phyloP scores from a whole-genome alignment of 2,329 filamentous ascomycete genomes.

The Penicillium sp. region DNA sequence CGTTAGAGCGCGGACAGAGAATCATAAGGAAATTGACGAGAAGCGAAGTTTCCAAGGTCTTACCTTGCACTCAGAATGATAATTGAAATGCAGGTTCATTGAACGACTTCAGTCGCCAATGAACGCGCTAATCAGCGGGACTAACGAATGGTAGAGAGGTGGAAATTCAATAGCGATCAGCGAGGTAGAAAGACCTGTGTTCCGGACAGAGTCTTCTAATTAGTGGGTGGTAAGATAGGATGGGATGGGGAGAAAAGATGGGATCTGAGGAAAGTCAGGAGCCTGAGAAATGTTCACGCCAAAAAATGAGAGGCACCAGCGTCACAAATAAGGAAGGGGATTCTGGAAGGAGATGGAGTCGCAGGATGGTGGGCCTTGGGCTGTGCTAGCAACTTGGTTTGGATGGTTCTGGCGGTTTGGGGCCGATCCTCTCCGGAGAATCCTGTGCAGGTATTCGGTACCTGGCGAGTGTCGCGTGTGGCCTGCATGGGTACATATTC shows the following conservation, averaged over 20 bases:
- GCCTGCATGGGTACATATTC: not conserved
- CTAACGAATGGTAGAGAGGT: constrained; percentile 1
- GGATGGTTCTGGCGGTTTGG: constrained; percentile 10
- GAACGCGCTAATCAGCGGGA: constrained; percentile 68
- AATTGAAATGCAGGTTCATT: constrained; percentile 92
- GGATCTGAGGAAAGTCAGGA: constrained; percentile 4
- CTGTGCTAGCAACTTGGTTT: not conserved
- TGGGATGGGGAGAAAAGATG: not conserved
- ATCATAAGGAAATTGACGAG: not conserved
- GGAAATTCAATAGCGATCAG: not conserved
- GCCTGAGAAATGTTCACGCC: constrained; percentile 17
- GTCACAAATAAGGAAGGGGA: constrained; percentile 17
- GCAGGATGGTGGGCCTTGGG: constrained; percentile 21
- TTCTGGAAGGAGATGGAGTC: constrained; percentile 34
- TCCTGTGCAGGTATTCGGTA: constrained; percentile 22
- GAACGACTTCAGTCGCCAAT: constrained; percentile 86
- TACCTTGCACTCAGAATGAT: constrained; percentile 66
- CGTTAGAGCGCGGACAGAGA: constrained; percentile 18
- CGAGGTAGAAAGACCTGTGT: constrained; percentile 13
- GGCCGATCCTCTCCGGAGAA: constrained; percentile 35
- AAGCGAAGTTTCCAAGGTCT: constrained; percentile 40
- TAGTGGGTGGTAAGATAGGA: not conserved
- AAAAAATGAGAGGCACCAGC: constrained; percentile 4
- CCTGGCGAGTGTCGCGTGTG: constrained; percentile 3
- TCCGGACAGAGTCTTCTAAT: constrained; percentile 8